These are phyloP conservation scores for Kwoniella mangroviensis DNA, from an alignment of 768 basidiomycete species.

Conservation along the genomic window DNA sequence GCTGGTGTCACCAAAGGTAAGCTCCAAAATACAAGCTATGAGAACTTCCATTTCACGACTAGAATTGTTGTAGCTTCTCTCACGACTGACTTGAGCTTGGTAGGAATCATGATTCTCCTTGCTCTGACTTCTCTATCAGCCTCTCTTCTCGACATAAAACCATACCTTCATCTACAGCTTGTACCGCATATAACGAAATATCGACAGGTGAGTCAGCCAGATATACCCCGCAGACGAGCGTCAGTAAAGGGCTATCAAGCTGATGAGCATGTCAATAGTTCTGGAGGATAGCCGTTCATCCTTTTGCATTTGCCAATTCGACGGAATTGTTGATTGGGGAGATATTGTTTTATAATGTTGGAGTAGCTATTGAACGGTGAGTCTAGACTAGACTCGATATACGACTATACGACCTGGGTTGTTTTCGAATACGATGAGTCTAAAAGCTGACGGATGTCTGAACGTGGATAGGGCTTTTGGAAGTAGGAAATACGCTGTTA, in stretches of 20 bases:
- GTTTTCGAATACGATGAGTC: too few species aligned
- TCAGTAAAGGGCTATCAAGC: too few species aligned
- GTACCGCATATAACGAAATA: conserved; percentile 87
- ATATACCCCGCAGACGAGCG: too few species aligned
- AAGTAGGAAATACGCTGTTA: conserved; percentile 81
- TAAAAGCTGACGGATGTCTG: neutral
- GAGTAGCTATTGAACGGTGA: conserved; percentile 72
- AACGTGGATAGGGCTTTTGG: conserved; percentile 67
- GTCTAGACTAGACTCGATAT: neutral
- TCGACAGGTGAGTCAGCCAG: conserved; percentile 69
- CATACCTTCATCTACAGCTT: conserved; percentile 87
- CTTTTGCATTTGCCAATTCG: conserved; percentile 78
- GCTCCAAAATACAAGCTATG: too few species aligned
- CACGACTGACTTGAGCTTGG: neutral
- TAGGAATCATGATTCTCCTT: conserved; percentile 76
- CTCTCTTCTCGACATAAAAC: conserved; percentile 82
- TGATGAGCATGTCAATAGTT: conserved; percentile 64
- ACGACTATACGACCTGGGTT: too few species aligned
- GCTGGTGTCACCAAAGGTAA: conserved; percentile 52
- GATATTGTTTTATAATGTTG: conserved; percentile 72
- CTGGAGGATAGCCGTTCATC: conserved; percentile 78
- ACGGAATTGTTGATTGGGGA: conserved; percentile 81
- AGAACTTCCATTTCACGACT: too few species aligned
- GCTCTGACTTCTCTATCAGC: conserved; percentile 74
- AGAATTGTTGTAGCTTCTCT: too few species aligned